Evolutionary conservation across 2,329 filamentous ascomycete genomes (phyloP).

Genomic region (Polytolypa hystricis): DNA sequence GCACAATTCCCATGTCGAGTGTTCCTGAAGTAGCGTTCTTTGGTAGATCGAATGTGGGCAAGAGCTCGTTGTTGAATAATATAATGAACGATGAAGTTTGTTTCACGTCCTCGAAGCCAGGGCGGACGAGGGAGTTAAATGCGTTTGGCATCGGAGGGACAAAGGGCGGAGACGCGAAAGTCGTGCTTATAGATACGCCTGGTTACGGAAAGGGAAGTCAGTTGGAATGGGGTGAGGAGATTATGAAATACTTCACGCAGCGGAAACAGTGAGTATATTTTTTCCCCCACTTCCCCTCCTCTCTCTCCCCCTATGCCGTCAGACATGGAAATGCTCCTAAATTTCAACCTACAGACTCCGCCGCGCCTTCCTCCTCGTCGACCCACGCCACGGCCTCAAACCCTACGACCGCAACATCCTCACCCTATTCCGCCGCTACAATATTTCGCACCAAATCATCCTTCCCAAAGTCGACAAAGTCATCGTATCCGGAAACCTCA

Average conservation of each 20-base stretch:
- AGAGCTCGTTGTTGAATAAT: slow-evolving; percentile 55
- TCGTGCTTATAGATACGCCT: slow-evolving; percentile 59
- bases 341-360: slow-evolving; percentile 41
- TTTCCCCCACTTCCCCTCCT: not conserved
- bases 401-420: slow-evolving; percentile 48
- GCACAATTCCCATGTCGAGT: slow-evolving; percentile 41
- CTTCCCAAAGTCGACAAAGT: slow-evolving; percentile 56
- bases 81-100: slow-evolving; percentile 44
- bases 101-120: slow-evolving; percentile 48
- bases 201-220: slow-evolving; percentile 56
- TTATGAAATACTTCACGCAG: slow-evolving; percentile 54
- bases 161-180: slow-evolving; percentile 31
- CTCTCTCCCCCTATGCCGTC: not conserved
- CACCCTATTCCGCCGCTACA: slow-evolving; percentile 42
- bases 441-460: slow-evolving; percentile 53
- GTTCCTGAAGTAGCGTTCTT: slow-evolving; percentile 56
- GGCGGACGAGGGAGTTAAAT: slow-evolving; percentile 55
- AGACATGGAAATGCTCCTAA: too few species aligned
- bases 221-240: slow-evolving; percentile 53
- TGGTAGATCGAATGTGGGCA: slow-evolving; percentile 60
- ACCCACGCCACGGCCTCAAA: slow-evolving; percentile 54
- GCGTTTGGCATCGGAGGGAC: slow-evolving; percentile 50
- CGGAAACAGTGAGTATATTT: slow-evolving; percentile 43
- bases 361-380: slow-evolving; percentile 53
- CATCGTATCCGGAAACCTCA: slow-evolving; percentile 32